These are phyloP conservation scores for Sporothrix humicola DNA, from an alignment of 2,329 filamentous ascomycete species.

Conservation along the genomic window DNA sequence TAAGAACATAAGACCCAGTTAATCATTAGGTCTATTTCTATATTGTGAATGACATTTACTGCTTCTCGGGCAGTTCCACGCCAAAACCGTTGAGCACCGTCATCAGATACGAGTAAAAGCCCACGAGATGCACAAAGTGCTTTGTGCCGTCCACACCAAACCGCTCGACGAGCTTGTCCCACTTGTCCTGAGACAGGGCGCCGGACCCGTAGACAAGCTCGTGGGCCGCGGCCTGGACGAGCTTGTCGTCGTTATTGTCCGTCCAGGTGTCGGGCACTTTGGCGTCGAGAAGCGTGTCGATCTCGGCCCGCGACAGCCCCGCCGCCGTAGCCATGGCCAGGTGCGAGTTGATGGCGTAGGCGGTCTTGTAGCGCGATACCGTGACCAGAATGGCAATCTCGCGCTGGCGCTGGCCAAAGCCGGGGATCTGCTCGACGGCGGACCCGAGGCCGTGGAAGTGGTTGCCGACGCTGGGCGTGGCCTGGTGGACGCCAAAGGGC, in stretches of 20 bases:
- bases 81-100: conserved; percentile 20
- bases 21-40: no score
- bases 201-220: background rate
- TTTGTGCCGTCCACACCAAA: background rate
- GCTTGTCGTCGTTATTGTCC: background rate
- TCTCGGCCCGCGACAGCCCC: conserved; percentile 1
- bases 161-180: background rate
- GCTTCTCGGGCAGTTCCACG: conserved; percentile 14
- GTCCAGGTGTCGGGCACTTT: background rate
- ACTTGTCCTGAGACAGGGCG: background rate
- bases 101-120: conserved; percentile 15
- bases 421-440: conserved; percentile 1
- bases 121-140: conserved; percentile 16
- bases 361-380: background rate
- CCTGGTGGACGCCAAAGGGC: conserved; percentile 18
- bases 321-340: conserved; percentile 5
- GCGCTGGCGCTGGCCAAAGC: background rate
- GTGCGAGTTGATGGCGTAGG: conserved; percentile 14
- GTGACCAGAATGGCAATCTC: conserved; percentile 1
- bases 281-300: background rate
- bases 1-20: no score
- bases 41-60: background rate
- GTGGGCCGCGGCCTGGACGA: background rate
- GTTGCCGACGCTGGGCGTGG: background rate
- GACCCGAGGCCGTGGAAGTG: conserved; percentile 15